Percentiles rank a stretch among this genome's conserved stretches.
These are phyloP conservation scores for Stipa capillata DNA, from an alignment of 176 grass and related monocot genomes.

Conservation along the genomic window DNA sequence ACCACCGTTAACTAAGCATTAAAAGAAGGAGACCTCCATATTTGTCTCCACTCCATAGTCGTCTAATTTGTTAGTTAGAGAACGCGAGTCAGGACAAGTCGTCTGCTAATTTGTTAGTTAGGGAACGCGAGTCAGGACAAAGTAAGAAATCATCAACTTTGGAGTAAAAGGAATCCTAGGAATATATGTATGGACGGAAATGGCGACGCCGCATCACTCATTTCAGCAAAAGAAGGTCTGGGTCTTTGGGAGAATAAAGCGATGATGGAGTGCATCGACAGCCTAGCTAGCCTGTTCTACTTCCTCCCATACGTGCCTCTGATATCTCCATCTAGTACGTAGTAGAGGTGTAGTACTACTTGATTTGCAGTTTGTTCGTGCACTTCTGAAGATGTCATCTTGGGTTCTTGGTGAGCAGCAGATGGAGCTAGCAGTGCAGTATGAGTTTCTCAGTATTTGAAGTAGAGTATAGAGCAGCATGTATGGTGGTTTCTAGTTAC, in stretches of 20 bases:
- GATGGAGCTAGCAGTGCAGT: neutral
- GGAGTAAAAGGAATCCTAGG: slow-evolving; percentile 59
- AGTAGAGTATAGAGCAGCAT: neutral
- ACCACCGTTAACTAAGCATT: neutral
- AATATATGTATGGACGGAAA: slow-evolving; percentile 73
- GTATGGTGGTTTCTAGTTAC: slow-evolving; percentile 1
- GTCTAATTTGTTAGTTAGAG: too few species aligned
- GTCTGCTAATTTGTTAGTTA: too few species aligned
- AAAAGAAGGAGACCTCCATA: too few species aligned
- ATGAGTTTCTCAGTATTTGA: too few species aligned
- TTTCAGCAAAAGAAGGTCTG: slow-evolving; percentile 22
- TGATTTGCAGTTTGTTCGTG: neutral
- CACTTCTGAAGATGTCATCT: neutral
- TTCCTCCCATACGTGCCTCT: neutral
- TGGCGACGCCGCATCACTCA: slow-evolving; percentile 12
- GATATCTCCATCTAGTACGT: neutral
- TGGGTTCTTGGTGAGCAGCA: neutral
- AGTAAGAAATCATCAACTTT: neutral
- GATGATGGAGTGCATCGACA: neutral
- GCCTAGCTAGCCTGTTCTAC: neutral
- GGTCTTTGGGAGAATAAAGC: slow-evolving; percentile 59
- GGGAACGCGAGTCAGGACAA: slow-evolving; percentile 12
- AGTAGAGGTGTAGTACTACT: neutral
- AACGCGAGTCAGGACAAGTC: too few species aligned
- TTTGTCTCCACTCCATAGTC: too few species aligned